Evolutionary conservation across 2,329 filamentous ascomycete genomes (phyloP).

Genomic region (Pyricularia grisea): DNA sequence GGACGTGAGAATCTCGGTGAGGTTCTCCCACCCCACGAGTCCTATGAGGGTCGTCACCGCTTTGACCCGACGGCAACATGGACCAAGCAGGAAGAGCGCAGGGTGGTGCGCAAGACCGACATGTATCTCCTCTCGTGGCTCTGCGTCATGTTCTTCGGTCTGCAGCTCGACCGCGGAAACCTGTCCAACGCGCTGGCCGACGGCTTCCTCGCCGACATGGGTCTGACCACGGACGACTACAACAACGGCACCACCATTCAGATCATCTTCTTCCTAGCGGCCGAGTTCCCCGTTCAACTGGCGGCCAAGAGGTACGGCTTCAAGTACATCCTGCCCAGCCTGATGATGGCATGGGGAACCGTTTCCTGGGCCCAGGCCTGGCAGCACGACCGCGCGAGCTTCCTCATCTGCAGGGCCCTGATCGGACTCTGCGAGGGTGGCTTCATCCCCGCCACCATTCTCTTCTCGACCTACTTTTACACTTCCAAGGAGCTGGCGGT

Average conservation of each 20-base stretch:
- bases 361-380: slow-evolving; percentile 11
- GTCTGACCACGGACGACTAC: slow-evolving; percentile 39
- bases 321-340: slow-evolving; percentile 18
- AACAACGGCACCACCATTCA: slow-evolving; percentile 51
- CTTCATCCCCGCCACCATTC: slow-evolving; percentile 18
- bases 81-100: slow-evolving; percentile 46
- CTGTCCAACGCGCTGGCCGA: slow-evolving; percentile 53
- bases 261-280: slow-evolving; percentile 40
- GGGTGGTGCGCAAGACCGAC: slow-evolving; percentile 43
- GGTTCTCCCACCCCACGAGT: slow-evolving; percentile 19
- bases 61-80: slow-evolving; percentile 34
- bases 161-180: slow-evolving; percentile 56
- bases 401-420: slow-evolving; percentile 15
- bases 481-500: slow-evolving; percentile 25
- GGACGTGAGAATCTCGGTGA: slow-evolving; percentile 27
- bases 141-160: slow-evolving; percentile 46
- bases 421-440: slow-evolving; percentile 16
- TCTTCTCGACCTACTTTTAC: slow-evolving; percentile 19
- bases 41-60: slow-evolving; percentile 31
- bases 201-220: slow-evolving; percentile 46
- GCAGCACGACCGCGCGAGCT: slow-evolving; percentile 9
- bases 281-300: slow-evolving; percentile 48
- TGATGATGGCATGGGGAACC: slow-evolving; percentile 18
- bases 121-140: slow-evolving; percentile 29
- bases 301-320: slow-evolving; percentile 38